Base-by-base conservation (phyloP, 805 yeast species). In the Millerozyma miso region DNA sequence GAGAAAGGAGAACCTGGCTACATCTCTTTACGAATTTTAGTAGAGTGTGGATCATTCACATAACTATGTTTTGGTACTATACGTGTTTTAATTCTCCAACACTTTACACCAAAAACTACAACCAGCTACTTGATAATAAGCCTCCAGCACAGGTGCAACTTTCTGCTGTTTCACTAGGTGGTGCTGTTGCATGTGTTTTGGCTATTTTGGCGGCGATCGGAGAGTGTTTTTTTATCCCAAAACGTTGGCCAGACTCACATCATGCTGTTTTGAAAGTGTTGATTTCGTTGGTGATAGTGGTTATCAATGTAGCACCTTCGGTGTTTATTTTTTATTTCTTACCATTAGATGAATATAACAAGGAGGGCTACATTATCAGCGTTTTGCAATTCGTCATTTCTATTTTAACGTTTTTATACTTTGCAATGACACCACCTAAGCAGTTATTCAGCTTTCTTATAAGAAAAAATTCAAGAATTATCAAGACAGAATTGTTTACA, bases 21-120 rank as follows among this genome's bases (percentile, higher is more conserved):
- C 81, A 76, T 54, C 47, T 72, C 3, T 59, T 75, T 0, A 67
- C 76, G 1, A 75, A 76, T 48, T 76, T 75, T 47, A 74, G 70
- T 50, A 57, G 81, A 46, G 69, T 77, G 13, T 77, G 81, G 81
- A 69, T 73, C 10, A 73, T 77, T 39, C 81, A 77, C 50, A 48
- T 73, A 4, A 59, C 73, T 2, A 60, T 71, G 54, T 77, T 72
- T 53, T 77, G 81, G 81, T 76, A 69, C 48, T 74, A 63, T 46
- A 71, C 78, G 4, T 64, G 74, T 43, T 73, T 74, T 49, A 77
- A 77, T 47, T 67, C 80, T 0, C 77, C 79, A 1, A 60, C 76
- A 4, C 50, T 77, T 4, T 76, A 74, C 55, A 77, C 81, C 5
- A 56, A 54, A 18, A 51, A 71, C 35, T 76, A 73, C 46, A 41